A percentile compares a stretch with the other conserved stretches of the same genome.
phyloP scores from a whole-genome alignment of 2,329 filamentous ascomycete species.

The Fusarium sublunatum region DNA sequence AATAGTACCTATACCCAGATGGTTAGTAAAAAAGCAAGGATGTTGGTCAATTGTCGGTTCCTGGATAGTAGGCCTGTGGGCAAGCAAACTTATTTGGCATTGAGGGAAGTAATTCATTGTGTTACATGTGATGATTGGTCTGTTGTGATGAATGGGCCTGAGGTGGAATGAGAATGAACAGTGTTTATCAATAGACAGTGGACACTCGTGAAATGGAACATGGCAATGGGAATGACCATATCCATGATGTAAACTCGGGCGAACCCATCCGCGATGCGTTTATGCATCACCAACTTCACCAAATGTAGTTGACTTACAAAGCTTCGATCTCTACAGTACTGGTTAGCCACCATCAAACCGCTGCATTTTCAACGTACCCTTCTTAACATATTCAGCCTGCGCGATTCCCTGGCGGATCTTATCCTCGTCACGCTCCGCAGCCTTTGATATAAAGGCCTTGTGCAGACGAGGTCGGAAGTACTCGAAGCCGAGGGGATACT shows the following conservation, averaged over 20 bases:
- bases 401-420: slow-evolving; percentile 81
- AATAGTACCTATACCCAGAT: slow-evolving; percentile 62
- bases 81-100: slow-evolving; percentile 23
- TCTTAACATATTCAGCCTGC: slow-evolving; percentile 88
- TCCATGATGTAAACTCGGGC: background rate
- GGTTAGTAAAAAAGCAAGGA: slow-evolving; percentile 41
- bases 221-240: background rate
- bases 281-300: background rate
- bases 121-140: background rate
- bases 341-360: slow-evolving; percentile 5
- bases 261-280: background rate
- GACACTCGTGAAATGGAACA: background rate
- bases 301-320: slow-evolving; percentile 70
- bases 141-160: background rate
- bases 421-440: slow-evolving; percentile 74
- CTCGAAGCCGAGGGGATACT: slow-evolving; percentile 84
- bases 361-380: slow-evolving; percentile 66
- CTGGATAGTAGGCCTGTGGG: slow-evolving; percentile 17
- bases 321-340: slow-evolving; percentile 81
- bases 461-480: slow-evolving; percentile 88
- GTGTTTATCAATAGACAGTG: background rate
- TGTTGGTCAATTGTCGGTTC: slow-evolving; percentile 18
- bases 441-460: slow-evolving; percentile 84
- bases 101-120: background rate
- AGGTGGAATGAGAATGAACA: background rate